Conservation (phyloP, 495 filamentous ascomycete genomes). For the Neurospora discreta region DNA sequence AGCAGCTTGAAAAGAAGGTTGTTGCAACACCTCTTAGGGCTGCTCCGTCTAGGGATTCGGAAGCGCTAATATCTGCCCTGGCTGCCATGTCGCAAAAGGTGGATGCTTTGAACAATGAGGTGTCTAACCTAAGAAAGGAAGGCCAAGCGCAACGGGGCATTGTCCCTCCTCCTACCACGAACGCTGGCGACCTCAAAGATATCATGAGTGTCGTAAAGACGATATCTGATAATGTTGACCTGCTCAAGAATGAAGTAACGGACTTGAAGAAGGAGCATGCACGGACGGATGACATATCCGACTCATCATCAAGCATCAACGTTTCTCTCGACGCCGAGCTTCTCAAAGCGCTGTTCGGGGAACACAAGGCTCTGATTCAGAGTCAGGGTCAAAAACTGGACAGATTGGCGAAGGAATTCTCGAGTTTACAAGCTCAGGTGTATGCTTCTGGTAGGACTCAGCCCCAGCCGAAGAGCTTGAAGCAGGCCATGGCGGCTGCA, state of each 20-base stretch:
- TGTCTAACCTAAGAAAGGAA: conserved; percentile 5
- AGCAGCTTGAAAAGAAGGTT: background rate
- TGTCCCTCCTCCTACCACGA: background rate
- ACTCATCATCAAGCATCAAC: background rate
- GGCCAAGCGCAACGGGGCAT: background rate
- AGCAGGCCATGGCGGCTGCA: conserved; percentile 12
- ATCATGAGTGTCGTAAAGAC: background rate
- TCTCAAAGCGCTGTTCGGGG: background rate
- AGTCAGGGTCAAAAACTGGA: conserved; percentile 4
- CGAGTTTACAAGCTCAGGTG: background rate
- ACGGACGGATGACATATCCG: background rate
- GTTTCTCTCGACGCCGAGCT: background rate
- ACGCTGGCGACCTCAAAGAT: background rate
- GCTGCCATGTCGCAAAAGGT: background rate
- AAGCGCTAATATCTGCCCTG: background rate
- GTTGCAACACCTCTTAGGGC: background rate
- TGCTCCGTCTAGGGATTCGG: background rate
- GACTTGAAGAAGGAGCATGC: background rate
- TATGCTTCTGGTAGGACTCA: background rate
- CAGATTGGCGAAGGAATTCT: background rate
- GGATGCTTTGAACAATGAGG: conserved; percentile 1
- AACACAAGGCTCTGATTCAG: conserved; percentile 3
- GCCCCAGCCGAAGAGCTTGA: conserved; percentile 7
- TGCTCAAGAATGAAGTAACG: background rate
- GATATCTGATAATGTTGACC: background rate